phyloP scores from a whole-genome alignment of 2,329 filamentous ascomycete genomes.

The Calycina marina region DNA sequence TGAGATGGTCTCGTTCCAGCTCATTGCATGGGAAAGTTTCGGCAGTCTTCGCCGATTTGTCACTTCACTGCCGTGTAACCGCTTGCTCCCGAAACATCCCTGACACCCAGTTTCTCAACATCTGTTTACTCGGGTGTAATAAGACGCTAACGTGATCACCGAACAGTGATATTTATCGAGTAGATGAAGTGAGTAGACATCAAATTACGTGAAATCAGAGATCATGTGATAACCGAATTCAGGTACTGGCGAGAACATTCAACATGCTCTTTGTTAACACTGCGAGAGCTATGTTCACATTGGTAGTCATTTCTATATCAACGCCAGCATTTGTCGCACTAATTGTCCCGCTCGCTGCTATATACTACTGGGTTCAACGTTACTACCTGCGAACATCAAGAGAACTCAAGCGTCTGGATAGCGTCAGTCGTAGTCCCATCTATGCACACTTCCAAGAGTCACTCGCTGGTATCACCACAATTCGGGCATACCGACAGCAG shows the following conservation, averaged over 20 bases:
- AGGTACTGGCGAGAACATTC: constrained; percentile 90
- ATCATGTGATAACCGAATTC: constrained; percentile 75
- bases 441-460: constrained; percentile 98
- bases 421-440: constrained; percentile 87
- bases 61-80: constrained; percentile 11
- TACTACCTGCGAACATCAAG: constrained; percentile 95
- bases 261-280: constrained; percentile 85
- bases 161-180: constrained; percentile 36
- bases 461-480: constrained; percentile 83
- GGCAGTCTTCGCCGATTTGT: constrained; percentile 10
- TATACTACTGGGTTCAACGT: constrained; percentile 87
- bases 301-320: constrained; percentile 68
- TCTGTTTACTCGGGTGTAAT: too few relatives aligned
- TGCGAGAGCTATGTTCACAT: constrained; percentile 64
- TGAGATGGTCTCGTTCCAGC: constrained; percentile 2
- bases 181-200: constrained; percentile 19
- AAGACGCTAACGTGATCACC: constrained; percentile 7
- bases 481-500: constrained; percentile 86
- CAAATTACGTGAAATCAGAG: constrained; percentile 24
- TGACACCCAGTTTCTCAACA: constrained; percentile 12
- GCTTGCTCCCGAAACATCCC: constrained; percentile 5
- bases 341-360: constrained; percentile 63
- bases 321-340: constrained; percentile 70
- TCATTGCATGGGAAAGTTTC: constrained; percentile 8
- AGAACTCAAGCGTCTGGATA: constrained; percentile 91